Base-by-base conservation (phyloP, 228 moss, liverwort and hornwort genomes). In the Sphagnum magellanicum region DNA sequence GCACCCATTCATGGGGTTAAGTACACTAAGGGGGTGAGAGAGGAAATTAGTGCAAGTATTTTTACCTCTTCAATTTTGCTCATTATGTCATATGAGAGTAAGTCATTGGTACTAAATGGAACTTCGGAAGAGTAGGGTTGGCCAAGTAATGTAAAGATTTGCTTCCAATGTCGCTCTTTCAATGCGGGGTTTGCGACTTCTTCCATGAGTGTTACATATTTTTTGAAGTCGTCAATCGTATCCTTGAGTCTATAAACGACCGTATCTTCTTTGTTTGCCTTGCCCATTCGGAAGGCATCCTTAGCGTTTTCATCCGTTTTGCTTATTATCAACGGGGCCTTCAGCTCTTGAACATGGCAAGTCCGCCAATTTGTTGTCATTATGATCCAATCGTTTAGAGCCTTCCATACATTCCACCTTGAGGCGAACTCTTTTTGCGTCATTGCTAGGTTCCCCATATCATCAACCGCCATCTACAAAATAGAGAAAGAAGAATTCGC, bases 101-200 rank as follows among this genome's bases (percentile, higher is more conserved):
- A 84, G 53, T 92, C 84, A 80, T 89, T 81, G 48, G 82, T 90
- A n/a, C 83, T 81, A 57, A 95, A 95, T 5, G 74, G 57, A 4
- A 73, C 72, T 65, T 75, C 69, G 4, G 71, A 9, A 50, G 77
- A 76, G 70, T 75, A 95, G 7, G 79, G 76, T 81, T 77, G 72
- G 1, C 69, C 76, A 5, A 95, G 63, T 58, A 87, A 64, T 9
- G 83, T 83, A 74, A 92, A 92, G 62, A 95, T 81, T 51, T 73
- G 78, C 63, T 82, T 87, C 95, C 95, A 95, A 57, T 95, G 95
- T 46, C 92, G 83, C 3, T 61, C 57, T 73, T 95, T 95, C 55
- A 95, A 84, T 11, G 95, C 90, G 62, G 90, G 92, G 68, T 95
- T 95, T 74, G 92, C 89, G 32, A 89, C 92, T 79, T 95, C 95